Percentiles rank a stretch among this genome's conserved stretches.
Conservation (phyloP, 2,329 filamentous ascomycete genomes). For the Knufia petricola region DNA sequence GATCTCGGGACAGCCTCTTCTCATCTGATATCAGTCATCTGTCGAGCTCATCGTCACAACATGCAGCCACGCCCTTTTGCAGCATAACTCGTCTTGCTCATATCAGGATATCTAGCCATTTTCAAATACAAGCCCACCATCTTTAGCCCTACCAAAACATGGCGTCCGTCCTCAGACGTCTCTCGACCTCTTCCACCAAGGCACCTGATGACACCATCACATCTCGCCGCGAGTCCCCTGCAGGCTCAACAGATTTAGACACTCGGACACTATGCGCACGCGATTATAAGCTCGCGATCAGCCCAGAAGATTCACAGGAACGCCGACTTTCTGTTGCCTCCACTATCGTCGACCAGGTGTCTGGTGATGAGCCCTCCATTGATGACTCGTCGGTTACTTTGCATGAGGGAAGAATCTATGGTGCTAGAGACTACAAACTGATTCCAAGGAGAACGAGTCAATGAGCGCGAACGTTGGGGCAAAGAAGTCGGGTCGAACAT, state of each 20-base stretch:
- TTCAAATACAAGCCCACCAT: not conserved
- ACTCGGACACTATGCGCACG: not conserved
- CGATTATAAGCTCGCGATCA: not conserved
- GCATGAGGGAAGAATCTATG: not conserved
- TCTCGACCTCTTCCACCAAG: not conserved
- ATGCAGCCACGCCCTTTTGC: too few relatives aligned
- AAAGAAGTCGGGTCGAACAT: not conserved
- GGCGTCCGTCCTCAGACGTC: not conserved
- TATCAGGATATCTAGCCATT: not conserved
- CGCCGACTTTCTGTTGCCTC: not conserved
- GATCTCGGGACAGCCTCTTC: too few relatives aligned
- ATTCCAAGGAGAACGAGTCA: not conserved
- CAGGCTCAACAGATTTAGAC: not conserved
- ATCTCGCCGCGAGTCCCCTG: not conserved
- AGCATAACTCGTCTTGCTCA: not conserved
- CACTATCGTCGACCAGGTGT: not conserved
- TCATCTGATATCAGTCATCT: too few relatives aligned
- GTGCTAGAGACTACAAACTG: not conserved
- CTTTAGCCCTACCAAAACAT: not conserved
- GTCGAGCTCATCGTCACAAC: too few relatives aligned
- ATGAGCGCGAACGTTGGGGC: not conserved
- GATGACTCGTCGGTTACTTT: not conserved
- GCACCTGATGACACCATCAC: not conserved
- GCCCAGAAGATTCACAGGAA: not conserved
- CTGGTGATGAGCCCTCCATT: not conserved